Percentiles rank a stretch among this genome's conserved stretches.
These are phyloP conservation scores for Pleurotus giganteus DNA, from an alignment of 768 basidiomycete genomes.

Conservation along the genomic window DNA sequence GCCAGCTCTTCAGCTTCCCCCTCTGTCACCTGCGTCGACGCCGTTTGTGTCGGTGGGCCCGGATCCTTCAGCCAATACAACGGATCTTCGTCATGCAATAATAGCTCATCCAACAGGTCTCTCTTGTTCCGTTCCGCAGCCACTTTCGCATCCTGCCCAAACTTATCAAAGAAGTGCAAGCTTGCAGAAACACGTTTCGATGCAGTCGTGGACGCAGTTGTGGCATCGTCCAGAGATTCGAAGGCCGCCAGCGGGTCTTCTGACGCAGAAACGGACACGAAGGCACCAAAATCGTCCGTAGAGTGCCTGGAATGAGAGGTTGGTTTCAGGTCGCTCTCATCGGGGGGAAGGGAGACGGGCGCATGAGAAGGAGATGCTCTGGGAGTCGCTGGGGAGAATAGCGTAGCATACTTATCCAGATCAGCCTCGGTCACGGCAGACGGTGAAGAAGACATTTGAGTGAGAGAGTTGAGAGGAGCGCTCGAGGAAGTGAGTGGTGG, in stretches of 20 bases:
- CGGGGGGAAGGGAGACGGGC: not conserved
- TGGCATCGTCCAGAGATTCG: not conserved
- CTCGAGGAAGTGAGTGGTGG: not conserved
- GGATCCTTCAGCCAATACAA: slow-evolving; percentile 51
- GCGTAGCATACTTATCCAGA: slow-evolving; percentile 35
- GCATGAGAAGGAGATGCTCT: slow-evolving; percentile 22
- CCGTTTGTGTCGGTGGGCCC: not conserved
- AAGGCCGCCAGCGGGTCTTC: slow-evolving; percentile 43
- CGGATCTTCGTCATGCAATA: slow-evolving; percentile 69
- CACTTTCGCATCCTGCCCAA: slow-evolving; percentile 54
- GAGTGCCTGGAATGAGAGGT: slow-evolving; percentile 7
- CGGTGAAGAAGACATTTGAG: no score
- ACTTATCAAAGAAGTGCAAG: slow-evolving; percentile 58
- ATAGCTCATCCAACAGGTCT: slow-evolving; percentile 59
- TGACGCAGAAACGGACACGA: slow-evolving; percentile 49
- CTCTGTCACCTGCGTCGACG: not conserved
- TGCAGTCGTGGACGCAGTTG: not conserved
- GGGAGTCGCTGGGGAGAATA: slow-evolving; percentile 36
- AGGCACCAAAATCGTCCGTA: slow-evolving; percentile 52
- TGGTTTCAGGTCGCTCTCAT: not conserved
- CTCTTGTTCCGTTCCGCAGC: slow-evolving; percentile 51
- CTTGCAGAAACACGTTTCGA: slow-evolving; percentile 21
- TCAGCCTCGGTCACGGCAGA: no score
- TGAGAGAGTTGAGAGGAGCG: not conserved
- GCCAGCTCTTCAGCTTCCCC: slow-evolving; percentile 7